Base-by-base conservation (phyloP, 75 land plant species). In the Pseudotsuga menziesii region DNA sequence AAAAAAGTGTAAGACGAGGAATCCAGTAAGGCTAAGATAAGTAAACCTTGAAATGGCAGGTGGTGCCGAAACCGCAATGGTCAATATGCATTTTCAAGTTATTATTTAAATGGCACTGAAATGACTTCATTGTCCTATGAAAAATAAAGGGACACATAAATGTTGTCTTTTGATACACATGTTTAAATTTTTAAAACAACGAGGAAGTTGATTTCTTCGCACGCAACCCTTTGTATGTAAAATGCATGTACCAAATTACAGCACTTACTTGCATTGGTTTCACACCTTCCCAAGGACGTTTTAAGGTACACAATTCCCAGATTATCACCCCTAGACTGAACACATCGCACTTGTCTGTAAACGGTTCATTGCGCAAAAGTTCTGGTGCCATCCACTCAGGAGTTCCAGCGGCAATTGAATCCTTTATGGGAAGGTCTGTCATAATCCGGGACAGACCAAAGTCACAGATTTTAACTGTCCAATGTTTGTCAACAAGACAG, bases 301-400 rank as follows among this genome's bases (percentile, higher is more conserved):
- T 90, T 67, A 96, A 84, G 62, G 97, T 91, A 81, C 88, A 91
- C 14, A 96, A 92, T 76, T 96, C 98, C 98, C 98, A 96, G 87
- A 94, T 96, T 39, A 96, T 91, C 57, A 96, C 92, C 11, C 98
- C 98, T 48, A 96, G 82, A 61, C 98, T 96, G 78, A 96, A 96
- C 52, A 96, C 83, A 78, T 96, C 98, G 79, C 98, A 96, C 78
- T 96, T 96, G 70, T 90, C 94, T n/a, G 98, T 87, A 79, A 96
- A 96, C 12, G 92, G 91, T 72, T 96, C 98, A 64, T 94, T 94
- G 7, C 98, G 94, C 12, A 94, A 88, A 41, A 96, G 94, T 63
- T 96, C 98, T 56, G 98, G 98, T n/a, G 97, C 98, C 97, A 94
- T 96, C 98, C 98, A 96, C 78, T 96, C 98, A 44, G 98, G 98